Evolutionary conservation across 148 eudicot genomes (phyloP).

Genomic region (Salicornia ramosissima): DNA sequence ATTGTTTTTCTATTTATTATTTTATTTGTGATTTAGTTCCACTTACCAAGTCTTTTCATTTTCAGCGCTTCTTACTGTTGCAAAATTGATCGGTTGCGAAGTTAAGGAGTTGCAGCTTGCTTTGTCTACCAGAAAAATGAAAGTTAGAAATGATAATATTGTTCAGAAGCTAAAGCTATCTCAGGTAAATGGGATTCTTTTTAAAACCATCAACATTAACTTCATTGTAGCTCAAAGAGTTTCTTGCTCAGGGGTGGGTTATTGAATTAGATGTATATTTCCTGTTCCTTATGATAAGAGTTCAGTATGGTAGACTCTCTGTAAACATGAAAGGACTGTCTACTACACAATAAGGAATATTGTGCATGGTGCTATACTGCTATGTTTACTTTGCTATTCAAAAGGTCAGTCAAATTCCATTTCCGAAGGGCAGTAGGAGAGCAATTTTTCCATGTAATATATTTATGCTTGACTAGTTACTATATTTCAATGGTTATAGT

Average conservation of each 20-base stretch:
- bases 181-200: slow-evolving; percentile 47
- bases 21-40: slow-evolving; percentile 3
- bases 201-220: background rate
- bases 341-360: background rate
- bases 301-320: background rate
- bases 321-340: background rate
- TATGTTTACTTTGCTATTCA: too few relatives aligned
- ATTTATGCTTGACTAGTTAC: background rate
- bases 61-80: slow-evolving; percentile 74
- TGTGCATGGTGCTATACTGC: too few relatives aligned
- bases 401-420: background rate
- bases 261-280: background rate
- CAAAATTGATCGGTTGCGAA: slow-evolving; percentile 69
- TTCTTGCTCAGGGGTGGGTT: background rate
- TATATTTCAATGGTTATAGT: too few relatives aligned
- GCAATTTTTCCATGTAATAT: background rate
- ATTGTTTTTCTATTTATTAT: background rate
- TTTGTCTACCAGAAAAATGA: slow-evolving; percentile 78
- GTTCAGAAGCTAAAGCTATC: slow-evolving; percentile 70
- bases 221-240: background rate
- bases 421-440: background rate
- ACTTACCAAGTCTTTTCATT: slow-evolving; percentile 10
- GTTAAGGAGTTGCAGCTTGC: slow-evolving; percentile 56
- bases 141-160: slow-evolving; percentile 63
- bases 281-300: background rate